Percentiles rank a stretch among this genome's conserved stretches.
phyloP scores from a whole-genome alignment of 148 eudicot genomes.

The Vaccinium macrocarpon region DNA sequence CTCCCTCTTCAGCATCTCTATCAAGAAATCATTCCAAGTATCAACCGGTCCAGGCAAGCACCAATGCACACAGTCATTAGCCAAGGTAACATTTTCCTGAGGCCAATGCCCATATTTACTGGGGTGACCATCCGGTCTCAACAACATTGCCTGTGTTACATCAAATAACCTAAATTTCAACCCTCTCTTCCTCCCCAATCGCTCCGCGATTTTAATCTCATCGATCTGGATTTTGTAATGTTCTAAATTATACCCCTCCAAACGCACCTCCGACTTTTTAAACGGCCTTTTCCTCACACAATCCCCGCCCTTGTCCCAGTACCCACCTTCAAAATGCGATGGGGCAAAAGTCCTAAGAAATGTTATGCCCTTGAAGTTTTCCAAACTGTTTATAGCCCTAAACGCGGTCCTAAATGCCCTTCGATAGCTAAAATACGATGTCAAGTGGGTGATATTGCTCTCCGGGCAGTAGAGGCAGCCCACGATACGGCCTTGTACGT shows the following conservation, averaged over 20 bases:
- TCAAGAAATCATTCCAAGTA: slow-evolving; percentile 58
- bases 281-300: slow-evolving; percentile 20
- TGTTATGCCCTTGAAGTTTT: slow-evolving; percentile 2
- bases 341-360: slow-evolving; percentile 16
- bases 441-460: slow-evolving; percentile 1
- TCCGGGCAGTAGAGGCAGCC: slow-evolving; percentile 18
- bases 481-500: not conserved
- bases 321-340: slow-evolving; percentile 12
- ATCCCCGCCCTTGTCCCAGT: slow-evolving; percentile 16
- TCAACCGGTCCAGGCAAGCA: slow-evolving; percentile 69
- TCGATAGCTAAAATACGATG: slow-evolving; percentile 4
- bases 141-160: slow-evolving; percentile 47
- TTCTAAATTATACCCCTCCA: slow-evolving; percentile 43
- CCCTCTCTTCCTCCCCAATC: slow-evolving; percentile 40
- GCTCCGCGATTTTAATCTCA: slow-evolving; percentile 38
- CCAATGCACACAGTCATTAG: slow-evolving; percentile 70
- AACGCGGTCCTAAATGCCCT: slow-evolving; percentile 11
- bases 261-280: slow-evolving; percentile 21
- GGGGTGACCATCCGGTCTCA: slow-evolving; percentile 72
- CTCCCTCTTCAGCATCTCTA: slow-evolving; percentile 45
- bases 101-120: slow-evolving; percentile 55
- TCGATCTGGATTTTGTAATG: slow-evolving; percentile 38
- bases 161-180: slow-evolving; percentile 38
- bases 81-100: slow-evolving; percentile 27
- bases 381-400: slow-evolving; percentile 5